These are phyloP conservation scores for Volutella citrinella DNA, from an alignment of 2,329 filamentous ascomycete species.

Conservation along the genomic window DNA sequence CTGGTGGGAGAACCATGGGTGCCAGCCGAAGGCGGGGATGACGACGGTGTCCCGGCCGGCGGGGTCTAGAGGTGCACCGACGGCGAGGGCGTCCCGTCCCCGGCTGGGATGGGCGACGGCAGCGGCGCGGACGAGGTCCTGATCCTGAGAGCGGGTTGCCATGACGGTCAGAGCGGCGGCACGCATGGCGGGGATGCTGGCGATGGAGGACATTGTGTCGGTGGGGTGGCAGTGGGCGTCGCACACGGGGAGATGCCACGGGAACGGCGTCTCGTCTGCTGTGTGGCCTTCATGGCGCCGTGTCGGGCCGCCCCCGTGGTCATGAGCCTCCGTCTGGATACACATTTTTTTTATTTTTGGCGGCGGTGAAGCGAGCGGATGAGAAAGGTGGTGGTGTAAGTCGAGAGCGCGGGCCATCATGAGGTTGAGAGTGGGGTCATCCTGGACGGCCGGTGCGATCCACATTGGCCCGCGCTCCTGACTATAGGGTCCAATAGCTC, in stretches of 20 bases:
- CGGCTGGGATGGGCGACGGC: slow-evolving; percentile 54
- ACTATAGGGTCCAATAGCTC: too few species aligned
- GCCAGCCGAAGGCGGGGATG: slow-evolving; percentile 80
- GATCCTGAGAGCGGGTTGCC: slow-evolving; percentile 74
- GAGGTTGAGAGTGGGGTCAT: too few species aligned
- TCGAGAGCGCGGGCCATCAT: too few species aligned
- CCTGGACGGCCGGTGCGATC: too few species aligned
- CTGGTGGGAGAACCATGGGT: slow-evolving; percentile 82
- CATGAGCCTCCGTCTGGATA: too few species aligned
- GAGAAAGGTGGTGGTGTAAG: too few species aligned
- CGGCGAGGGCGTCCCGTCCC: slow-evolving; percentile 3
- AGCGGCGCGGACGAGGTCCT: slow-evolving; percentile 64
- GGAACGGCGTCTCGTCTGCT: slow-evolving; percentile 41
- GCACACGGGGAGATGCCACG: slow-evolving; percentile 69
- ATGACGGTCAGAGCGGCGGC: slow-evolving; percentile 68
- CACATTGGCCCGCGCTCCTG: too few species aligned
- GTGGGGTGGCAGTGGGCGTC: slow-evolving; percentile 86
- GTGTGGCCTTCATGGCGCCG: too few species aligned
- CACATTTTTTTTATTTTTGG: too few species aligned
- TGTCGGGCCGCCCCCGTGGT: too few species aligned
- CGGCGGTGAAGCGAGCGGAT: too few species aligned
- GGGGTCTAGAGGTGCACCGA: not conserved
- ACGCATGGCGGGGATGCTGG: slow-evolving; percentile 61
- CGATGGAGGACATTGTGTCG: slow-evolving; percentile 65
- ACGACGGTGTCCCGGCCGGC: slow-evolving; percentile 19